These are phyloP conservation scores for Ocimum tenuiflorum DNA, from an alignment of 257 asterid species.

Conservation along the genomic window DNA sequence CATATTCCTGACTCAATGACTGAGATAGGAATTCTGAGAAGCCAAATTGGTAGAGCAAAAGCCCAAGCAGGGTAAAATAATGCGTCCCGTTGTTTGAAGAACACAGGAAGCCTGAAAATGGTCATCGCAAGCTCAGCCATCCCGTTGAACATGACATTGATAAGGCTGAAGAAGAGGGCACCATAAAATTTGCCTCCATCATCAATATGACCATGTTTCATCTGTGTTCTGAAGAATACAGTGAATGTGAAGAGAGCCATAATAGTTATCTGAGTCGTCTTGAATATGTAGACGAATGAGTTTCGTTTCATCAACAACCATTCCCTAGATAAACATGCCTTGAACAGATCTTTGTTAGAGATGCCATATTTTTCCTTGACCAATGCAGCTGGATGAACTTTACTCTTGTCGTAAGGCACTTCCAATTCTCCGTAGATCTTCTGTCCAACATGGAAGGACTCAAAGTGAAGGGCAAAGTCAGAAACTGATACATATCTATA, in stretches of 20 bases:
- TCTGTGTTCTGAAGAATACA: conserved; percentile 58
- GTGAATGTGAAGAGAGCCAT: conserved; percentile 66
- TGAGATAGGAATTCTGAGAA: conserved; percentile 54
- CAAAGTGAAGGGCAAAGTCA: conserved; percentile 36
- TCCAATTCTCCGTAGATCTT: conserved; percentile 34
- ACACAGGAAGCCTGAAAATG: conserved; percentile 56
- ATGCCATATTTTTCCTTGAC: conserved; percentile 55
- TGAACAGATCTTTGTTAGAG: conserved; percentile 52
- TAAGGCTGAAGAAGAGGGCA: conserved; percentile 60
- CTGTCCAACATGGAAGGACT: conserved; percentile 42
- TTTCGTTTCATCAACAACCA: conserved; percentile 63
- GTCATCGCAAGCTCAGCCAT: conserved; percentile 71
- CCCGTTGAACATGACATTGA: conserved; percentile 67
- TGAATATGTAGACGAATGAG: conserved; percentile 56
- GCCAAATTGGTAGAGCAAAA: conserved; percentile 66
- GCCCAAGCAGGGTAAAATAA: conserved; percentile 69
- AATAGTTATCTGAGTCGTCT: conserved; percentile 57
- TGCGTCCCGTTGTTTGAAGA: conserved; percentile 62
- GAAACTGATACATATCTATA: conserved; percentile 38
- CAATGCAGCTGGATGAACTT: conserved; percentile 58
- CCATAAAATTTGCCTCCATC: conserved; percentile 60
- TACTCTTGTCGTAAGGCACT: conserved; percentile 49
- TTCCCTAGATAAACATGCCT: conserved; percentile 59
- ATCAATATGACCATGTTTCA: conserved; percentile 48
- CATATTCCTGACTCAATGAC: conserved; percentile 57